phyloP scores from a whole-genome alignment of 768 basidiomycete genomes.

The Tremella yokohamensis region DNA sequence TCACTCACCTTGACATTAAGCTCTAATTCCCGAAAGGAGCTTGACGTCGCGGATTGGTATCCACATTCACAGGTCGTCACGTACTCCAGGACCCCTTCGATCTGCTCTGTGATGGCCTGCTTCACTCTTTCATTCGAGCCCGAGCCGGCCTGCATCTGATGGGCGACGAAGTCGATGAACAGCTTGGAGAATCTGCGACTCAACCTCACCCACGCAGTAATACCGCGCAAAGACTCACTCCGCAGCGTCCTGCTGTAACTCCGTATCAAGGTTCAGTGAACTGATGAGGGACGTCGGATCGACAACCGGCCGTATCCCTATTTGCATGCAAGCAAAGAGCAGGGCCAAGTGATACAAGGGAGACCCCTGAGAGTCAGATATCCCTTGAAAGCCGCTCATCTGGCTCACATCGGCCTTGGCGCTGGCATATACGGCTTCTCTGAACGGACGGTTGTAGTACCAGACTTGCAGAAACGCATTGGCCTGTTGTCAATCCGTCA shows the following conservation, averaged over 20 bases:
- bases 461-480: slow-evolving; percentile 95
- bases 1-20: slow-evolving; percentile 67
- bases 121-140: slow-evolving; percentile 60
- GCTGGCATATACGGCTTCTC: slow-evolving; percentile 76
- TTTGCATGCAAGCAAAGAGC: slow-evolving; percentile 76
- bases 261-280: slow-evolving; percentile 71
- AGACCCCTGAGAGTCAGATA: slow-evolving; percentile 53
- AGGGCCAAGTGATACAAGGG: slow-evolving; percentile 53
- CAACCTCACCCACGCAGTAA: slow-evolving; percentile 1
- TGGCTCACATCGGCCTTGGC: slow-evolving; percentile 62
- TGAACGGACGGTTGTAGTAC: slow-evolving; percentile 80
- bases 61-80: slow-evolving; percentile 74
- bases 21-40: slow-evolving; percentile 78
- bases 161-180: slow-evolving; percentile 83
- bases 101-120: slow-evolving; percentile 71
- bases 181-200: slow-evolving; percentile 79
- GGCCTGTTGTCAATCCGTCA: slow-evolving; percentile 53
- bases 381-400: too few relatives aligned
- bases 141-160: slow-evolving; percentile 52
- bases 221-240: slow-evolving; percentile 60
- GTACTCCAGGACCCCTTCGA: slow-evolving; percentile 78
- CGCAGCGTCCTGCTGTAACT: slow-evolving; percentile 94
- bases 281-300: slow-evolving; percentile 83
- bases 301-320: slow-evolving; percentile 65
- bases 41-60: slow-evolving; percentile 61